Conservation (phyloP, 2,329 filamentous ascomycete genomes). For the Diaporthe sp. region DNA sequence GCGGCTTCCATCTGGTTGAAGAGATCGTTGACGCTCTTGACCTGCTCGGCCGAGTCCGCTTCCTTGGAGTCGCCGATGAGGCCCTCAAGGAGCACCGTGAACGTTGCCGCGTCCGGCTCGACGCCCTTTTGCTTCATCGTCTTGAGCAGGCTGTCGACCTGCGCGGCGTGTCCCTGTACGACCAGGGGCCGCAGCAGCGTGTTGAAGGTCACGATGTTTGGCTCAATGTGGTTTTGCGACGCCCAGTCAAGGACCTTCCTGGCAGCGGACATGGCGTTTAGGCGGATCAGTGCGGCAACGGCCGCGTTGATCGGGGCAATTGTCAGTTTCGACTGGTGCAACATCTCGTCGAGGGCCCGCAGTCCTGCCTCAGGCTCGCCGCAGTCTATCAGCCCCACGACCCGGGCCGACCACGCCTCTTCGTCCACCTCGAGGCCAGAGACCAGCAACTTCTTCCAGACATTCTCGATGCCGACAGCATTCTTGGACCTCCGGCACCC, state of each 20-base stretch:
- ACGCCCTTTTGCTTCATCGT: conserved; percentile 72
- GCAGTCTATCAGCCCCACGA: conserved; percentile 74
- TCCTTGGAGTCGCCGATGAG: conserved; percentile 59
- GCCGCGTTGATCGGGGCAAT: conserved; percentile 79
- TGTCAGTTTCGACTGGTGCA: conserved; percentile 51
- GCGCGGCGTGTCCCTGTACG: conserved; percentile 59
- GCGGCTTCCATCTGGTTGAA: conserved; percentile 70
- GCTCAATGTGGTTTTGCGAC: conserved; percentile 65
- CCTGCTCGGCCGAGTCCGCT: conserved; percentile 63
- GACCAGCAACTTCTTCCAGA: conserved; percentile 76
- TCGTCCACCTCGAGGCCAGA: conserved; percentile 73
- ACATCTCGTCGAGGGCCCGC: conserved; percentile 76
- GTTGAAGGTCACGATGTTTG: conserved; percentile 76
- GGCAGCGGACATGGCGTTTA: conserved; percentile 63
- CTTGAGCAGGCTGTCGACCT: conserved; percentile 66
- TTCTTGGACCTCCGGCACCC: conserved; percentile 76
- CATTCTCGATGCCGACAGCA: conserved; percentile 69
- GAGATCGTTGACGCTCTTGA: conserved; percentile 64
- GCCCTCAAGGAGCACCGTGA: conserved; percentile 79
- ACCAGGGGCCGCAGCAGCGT: conserved; percentile 75
- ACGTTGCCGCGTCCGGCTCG: conserved; percentile 76
- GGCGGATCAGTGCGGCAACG: conserved; percentile 72
- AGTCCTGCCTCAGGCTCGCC: conserved; percentile 71
- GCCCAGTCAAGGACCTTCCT: conserved; percentile 72
- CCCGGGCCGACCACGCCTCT: conserved; percentile 78